Conservation (phyloP, 2,329 filamentous ascomycete genomes). For the Chaetoscypha palmicola region DNA sequence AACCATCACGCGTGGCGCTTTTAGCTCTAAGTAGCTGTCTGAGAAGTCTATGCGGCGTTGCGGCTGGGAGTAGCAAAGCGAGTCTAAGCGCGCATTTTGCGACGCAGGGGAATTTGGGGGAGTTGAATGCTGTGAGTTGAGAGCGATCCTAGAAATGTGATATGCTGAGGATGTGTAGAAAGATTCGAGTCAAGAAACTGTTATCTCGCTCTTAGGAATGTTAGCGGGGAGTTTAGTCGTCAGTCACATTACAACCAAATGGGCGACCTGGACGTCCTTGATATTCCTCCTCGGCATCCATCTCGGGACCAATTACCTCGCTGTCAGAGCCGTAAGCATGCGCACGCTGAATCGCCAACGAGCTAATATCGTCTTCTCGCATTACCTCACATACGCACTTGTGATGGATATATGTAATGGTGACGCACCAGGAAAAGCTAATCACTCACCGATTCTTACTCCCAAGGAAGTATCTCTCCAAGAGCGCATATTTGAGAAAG, state of each 20-base stretch:
- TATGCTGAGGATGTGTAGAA: conserved; percentile 37
- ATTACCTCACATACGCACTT: neutral
- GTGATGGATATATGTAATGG: neutral
- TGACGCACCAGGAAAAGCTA: neutral
- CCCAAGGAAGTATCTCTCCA: conserved; percentile 55
- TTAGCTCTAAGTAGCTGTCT: conserved; percentile 55
- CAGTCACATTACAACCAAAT: conserved; percentile 61
- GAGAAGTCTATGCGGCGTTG: conserved; percentile 74
- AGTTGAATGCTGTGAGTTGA: conserved; percentile 69
- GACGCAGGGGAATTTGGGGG: conserved; percentile 75
- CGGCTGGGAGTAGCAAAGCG: conserved; percentile 83
- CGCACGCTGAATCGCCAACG: conserved; percentile 78
- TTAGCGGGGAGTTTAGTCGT: conserved; percentile 77
- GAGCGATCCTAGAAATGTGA: neutral
- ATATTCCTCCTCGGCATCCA: conserved; percentile 6
- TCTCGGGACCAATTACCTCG: conserved; percentile 69
- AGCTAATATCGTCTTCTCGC: conserved; percentile 66
- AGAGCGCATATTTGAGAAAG: conserved; percentile 26
- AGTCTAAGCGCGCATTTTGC: conserved; percentile 91
- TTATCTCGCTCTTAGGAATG: conserved; percentile 84
- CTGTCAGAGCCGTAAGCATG: conserved; percentile 79
- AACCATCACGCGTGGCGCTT: conserved; percentile 46
- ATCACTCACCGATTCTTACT: conserved; percentile 38
- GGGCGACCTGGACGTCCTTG: conserved; percentile 49
- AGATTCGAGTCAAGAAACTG: conserved; percentile 91